phyloP scores from a whole-genome alignment of 2,329 filamentous ascomycete species.

The Botrytis porri region DNA sequence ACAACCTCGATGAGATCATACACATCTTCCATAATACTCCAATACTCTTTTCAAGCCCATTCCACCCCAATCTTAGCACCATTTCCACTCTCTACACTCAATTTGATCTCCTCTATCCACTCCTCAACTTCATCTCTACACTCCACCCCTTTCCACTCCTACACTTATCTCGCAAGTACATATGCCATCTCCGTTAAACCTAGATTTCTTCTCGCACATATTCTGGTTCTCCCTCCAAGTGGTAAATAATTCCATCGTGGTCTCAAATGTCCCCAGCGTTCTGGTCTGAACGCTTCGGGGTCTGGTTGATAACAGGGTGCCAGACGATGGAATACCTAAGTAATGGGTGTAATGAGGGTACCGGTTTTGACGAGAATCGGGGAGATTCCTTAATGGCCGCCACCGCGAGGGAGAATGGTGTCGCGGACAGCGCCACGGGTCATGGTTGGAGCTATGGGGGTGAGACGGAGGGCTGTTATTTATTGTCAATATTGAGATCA shows the following conservation, averaged over 20 bases:
- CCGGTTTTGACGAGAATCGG: conserved; percentile 32
- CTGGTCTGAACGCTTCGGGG: conserved; percentile 41
- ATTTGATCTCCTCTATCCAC: conserved; percentile 9
- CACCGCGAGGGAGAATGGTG: conserved; percentile 32
- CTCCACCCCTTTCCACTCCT: conserved; percentile 42
- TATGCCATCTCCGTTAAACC: conserved; percentile 17
- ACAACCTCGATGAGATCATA: neutral
- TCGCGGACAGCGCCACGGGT: conserved; percentile 22
- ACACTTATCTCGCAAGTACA: conserved; percentile 6
- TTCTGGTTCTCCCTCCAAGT: conserved; percentile 67
- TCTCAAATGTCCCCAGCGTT: conserved; percentile 40
- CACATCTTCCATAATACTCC: neutral
- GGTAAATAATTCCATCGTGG: conserved; percentile 54
- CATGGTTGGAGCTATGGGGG: neutral
- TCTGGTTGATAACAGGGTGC: conserved; percentile 40
- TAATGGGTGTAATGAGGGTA: conserved; percentile 12
- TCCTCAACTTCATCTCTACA: neutral
- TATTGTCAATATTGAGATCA: no score
- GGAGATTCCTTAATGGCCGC: conserved; percentile 31
- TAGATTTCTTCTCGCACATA: conserved; percentile 55
- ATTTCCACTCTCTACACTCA: neutral
- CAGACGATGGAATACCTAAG: conserved; percentile 39
- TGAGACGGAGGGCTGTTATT: neutral
- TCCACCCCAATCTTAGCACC: neutral
- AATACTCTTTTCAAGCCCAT: neutral